These are phyloP conservation scores for Trebouxia gelatinosa DNA, from an alignment of 163 green algal species.

Conservation along the genomic window DNA sequence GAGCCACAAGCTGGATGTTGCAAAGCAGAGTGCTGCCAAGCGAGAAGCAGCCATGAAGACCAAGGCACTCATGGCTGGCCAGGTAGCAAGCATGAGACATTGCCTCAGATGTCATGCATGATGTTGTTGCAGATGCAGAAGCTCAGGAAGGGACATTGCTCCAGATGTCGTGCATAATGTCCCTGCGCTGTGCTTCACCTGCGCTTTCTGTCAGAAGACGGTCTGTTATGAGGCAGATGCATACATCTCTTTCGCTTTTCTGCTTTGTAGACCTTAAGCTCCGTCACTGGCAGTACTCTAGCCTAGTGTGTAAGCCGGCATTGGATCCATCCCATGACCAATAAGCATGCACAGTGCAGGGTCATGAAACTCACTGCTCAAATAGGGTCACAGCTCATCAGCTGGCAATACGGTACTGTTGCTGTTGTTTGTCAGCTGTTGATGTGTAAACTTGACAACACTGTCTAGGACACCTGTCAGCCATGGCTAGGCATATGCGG, in stretches of 20 bases:
- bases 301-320: too few species aligned
- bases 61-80: background rate
- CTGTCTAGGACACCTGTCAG: background rate
- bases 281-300: too few species aligned
- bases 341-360: too few species aligned
- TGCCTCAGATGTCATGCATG: background rate
- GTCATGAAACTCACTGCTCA: too few species aligned
- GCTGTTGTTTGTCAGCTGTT: background rate
- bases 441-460: background rate
- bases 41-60: background rate
- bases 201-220: background rate
- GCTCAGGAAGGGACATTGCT: background rate
- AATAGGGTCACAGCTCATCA: too few species aligned
- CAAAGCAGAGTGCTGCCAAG: background rate
- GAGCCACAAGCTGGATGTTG: conserved; percentile 3
- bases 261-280: too few species aligned
- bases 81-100: background rate
- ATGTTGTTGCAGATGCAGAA: background rate
- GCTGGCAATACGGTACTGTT: background rate
- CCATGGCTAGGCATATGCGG: background rate
- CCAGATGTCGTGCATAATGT: background rate
- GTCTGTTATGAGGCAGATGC: too few species aligned
- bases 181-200: background rate
- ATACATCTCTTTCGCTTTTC: too few species aligned
- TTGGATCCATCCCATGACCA: too few species aligned